phyloP scores from a whole-genome alignment of 139 green algal genomes.

The Haematococcus sp. region DNA sequence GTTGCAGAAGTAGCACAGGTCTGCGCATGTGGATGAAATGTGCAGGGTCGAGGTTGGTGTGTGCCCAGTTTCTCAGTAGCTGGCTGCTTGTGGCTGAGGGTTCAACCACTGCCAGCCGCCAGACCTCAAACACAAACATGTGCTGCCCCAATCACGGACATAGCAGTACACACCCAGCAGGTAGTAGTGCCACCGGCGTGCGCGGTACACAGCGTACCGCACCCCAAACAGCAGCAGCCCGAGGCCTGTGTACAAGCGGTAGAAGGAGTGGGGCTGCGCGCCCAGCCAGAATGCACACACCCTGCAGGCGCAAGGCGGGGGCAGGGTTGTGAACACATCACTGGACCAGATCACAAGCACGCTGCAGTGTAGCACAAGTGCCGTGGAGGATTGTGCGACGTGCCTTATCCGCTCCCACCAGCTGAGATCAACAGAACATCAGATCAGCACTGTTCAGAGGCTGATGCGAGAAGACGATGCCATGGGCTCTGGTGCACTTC shows the following conservation, averaged over 20 bases:
- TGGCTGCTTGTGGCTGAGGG: too few species aligned
- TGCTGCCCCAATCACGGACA: too few species aligned
- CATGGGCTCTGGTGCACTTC: too few species aligned
- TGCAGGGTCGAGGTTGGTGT: neutral
- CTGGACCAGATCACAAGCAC: neutral
- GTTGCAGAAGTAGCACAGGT: constrained; percentile 72
- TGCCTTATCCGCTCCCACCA: neutral
- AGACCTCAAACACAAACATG: too few species aligned
- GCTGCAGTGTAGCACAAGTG: neutral
- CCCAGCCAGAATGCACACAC: constrained; percentile 77
- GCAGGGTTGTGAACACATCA: neutral
- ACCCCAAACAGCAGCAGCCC: constrained; percentile 55
- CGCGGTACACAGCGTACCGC: constrained; percentile 52
- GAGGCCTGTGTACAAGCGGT: constrained; percentile 64
- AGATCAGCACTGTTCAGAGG: too few species aligned
- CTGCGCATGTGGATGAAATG: constrained; percentile 32
- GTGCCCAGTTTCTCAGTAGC: neutral
- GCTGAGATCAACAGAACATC: neutral
- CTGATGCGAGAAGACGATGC: too few species aligned
- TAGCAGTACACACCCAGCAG: constrained; percentile 2
- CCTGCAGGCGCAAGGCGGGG: constrained; percentile 17
- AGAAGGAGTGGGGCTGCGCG: constrained; percentile 61
- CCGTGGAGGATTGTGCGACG: neutral
- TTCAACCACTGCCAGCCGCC: too few species aligned
- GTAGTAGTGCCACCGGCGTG: constrained; percentile 17